phyloP scores from a whole-genome alignment of 1,284 basidiomycete species.

The Trichosporon faecale region DNA sequence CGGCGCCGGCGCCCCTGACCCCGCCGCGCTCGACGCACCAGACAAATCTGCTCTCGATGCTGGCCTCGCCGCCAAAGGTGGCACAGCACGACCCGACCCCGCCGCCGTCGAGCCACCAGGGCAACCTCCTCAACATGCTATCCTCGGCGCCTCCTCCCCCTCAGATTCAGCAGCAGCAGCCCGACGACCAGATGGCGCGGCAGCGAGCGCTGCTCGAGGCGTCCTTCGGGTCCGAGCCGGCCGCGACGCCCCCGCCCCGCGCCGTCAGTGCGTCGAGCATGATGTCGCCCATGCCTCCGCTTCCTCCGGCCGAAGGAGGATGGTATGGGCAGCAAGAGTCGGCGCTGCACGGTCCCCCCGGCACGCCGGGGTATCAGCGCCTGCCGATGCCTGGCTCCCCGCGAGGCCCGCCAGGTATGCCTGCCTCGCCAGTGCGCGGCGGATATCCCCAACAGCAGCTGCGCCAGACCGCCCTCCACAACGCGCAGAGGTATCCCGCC shows the following conservation, averaged over 20 bases:
- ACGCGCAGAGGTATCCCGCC: neutral
- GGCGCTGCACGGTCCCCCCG: neutral
- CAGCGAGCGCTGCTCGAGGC: slow-evolving; percentile 22
- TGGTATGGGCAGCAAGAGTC: slow-evolving; percentile 6
- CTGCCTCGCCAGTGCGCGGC: neutral
- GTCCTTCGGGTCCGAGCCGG: slow-evolving; percentile 7
- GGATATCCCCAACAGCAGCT: slow-evolving; percentile 3
- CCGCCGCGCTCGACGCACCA: slow-evolving; percentile 19
- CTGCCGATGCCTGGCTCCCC: slow-evolving; percentile 1
- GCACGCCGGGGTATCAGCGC: neutral
- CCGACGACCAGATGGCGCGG: slow-evolving; percentile 1
- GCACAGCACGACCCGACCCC: slow-evolving; percentile 11
- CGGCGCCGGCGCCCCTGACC: neutral
- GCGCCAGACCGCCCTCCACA: neutral
- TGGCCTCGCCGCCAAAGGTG: slow-evolving; percentile 10
- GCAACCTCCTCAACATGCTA: neutral
- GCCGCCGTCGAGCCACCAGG: neutral
- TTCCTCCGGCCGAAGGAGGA: slow-evolving; percentile 12
- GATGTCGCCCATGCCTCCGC: slow-evolving; percentile 21
- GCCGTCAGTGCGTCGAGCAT: slow-evolving; percentile 7
- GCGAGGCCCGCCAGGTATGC: neutral
- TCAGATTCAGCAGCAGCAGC: neutral
- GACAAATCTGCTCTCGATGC: slow-evolving; percentile 21
- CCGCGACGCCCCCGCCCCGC: neutral
- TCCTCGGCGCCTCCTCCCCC: neutral